Percentiles rank a stretch among this genome's conserved stretches.
phyloP scores from a whole-genome alignment of 2,329 filamentous ascomycete species.

The Botrytis cinerea region DNA sequence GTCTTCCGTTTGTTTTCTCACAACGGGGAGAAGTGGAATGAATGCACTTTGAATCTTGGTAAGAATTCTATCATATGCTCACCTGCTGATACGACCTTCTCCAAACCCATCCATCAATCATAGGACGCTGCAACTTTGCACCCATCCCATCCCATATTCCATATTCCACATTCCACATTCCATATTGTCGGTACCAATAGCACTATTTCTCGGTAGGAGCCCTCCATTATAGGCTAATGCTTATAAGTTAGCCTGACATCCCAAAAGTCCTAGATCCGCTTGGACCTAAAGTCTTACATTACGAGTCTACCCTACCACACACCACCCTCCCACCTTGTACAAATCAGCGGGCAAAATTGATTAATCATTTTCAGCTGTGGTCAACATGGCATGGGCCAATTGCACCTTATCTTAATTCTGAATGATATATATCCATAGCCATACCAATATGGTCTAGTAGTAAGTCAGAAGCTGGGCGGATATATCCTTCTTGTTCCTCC shows the following conservation, averaged over 20 bases:
- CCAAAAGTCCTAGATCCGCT: background rate
- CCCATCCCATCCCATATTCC: background rate
- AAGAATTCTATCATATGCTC: background rate
- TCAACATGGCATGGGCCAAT: constrained; percentile 5
- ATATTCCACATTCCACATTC: no score
- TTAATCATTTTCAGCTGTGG: constrained; percentile 7
- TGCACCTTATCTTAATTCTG: background rate
- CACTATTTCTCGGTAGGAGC: constrained; percentile 1
- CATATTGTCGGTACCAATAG: background rate
- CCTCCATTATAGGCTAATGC: background rate
- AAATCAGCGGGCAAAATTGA: constrained; percentile 19
- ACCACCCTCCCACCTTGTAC: constrained; percentile 1
- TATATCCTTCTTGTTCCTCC: background rate
- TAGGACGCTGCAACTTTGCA: background rate
- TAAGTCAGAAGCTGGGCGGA: background rate
- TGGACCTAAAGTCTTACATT: background rate
- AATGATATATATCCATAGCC: background rate
- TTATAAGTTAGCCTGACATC: background rate
- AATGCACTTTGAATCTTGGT: background rate
- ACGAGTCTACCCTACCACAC: background rate
- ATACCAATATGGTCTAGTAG: constrained; percentile 1
- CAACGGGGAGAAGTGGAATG: background rate
- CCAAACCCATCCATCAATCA: background rate
- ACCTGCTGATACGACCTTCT: background rate
- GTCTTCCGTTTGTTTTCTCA: background rate